phyloP scores from a whole-genome alignment of 768 basidiomycete species.

The Tulasnella sp. region DNA sequence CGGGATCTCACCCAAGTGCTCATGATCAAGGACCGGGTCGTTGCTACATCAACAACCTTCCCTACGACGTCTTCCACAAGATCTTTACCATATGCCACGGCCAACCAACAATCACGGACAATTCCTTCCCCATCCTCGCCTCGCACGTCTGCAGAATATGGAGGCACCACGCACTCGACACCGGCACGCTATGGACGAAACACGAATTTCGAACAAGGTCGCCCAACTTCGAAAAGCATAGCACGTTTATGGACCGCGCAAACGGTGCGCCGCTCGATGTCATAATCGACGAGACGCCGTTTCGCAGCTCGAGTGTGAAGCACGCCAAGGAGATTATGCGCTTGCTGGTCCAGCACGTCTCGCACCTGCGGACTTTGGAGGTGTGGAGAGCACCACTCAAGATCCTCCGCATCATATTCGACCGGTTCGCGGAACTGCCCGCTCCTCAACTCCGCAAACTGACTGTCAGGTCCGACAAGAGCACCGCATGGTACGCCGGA shows the following conservation, averaged over 20 bases:
- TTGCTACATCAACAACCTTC: too few relatives aligned
- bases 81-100: too few relatives aligned
- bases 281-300: neutral
- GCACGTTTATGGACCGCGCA: neutral
- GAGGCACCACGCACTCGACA: constrained; percentile 24
- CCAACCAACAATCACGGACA: too few relatives aligned
- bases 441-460: constrained; percentile 52
- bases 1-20: too few relatives aligned
- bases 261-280: neutral
- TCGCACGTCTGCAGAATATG: neutral
- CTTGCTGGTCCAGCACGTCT: neutral
- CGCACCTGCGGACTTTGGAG: constrained; percentile 27
- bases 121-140: too few relatives aligned
- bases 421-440: constrained; percentile 41
- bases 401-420: constrained; percentile 42
- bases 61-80: too few relatives aligned
- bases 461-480: constrained; percentile 40
- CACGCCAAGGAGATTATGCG: neutral
- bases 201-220: neutral
- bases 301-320: neutral
- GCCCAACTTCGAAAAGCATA: neutral
- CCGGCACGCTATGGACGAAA: neutral
- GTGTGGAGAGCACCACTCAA: neutral
- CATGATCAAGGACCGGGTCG: too few relatives aligned
- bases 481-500: constrained; percentile 21